Percentiles rank a stretch among this genome's conserved stretches.
These are phyloP conservation scores for Phytophthora cactorum DNA, from an alignment of 352 stramenopile genomes.

Conservation along the genomic window DNA sequence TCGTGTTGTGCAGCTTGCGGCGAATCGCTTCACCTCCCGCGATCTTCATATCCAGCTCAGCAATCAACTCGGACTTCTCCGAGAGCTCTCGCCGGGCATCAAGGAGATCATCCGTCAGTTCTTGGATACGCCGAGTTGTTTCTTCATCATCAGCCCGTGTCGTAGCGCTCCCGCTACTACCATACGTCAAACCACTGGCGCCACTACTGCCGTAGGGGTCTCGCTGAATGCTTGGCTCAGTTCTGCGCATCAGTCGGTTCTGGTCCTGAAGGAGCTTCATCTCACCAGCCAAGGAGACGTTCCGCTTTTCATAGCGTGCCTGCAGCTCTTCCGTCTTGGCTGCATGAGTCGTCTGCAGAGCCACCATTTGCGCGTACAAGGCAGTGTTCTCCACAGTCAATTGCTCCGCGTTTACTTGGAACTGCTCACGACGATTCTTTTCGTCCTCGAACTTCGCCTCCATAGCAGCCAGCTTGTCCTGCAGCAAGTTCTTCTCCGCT, in stretches of 20 bases:
- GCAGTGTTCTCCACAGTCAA: slow-evolving; percentile 87
- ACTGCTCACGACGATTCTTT: slow-evolving; percentile 81
- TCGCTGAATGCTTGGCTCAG: slow-evolving; percentile 34
- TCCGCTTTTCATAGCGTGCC: slow-evolving; percentile 73
- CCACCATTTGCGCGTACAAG: slow-evolving; percentile 88
- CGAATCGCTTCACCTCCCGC: slow-evolving; percentile 77
- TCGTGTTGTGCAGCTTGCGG: slow-evolving; percentile 98
- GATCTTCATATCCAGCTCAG: slow-evolving; percentile 68
- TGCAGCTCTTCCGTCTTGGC: slow-evolving; percentile 85
- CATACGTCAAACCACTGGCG: slow-evolving; percentile 11
- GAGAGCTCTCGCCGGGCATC: slow-evolving; percentile 67
- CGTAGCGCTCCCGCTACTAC: slow-evolving; percentile 15
- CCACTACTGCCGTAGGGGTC: slow-evolving; percentile 13
- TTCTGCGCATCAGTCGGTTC: slow-evolving; percentile 71
- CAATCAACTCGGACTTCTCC: slow-evolving; percentile 66
- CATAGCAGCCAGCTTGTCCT: slow-evolving; percentile 68
- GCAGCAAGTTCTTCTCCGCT: slow-evolving; percentile 72
- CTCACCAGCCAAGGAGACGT: slow-evolving; percentile 68
- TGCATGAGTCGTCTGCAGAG: slow-evolving; percentile 80
- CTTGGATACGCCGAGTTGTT: slow-evolving; percentile 56
- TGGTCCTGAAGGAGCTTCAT: slow-evolving; percentile 82
- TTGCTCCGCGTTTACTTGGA: slow-evolving; percentile 88
- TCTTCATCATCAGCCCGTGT: slow-evolving; percentile 46
- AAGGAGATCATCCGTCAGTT: slow-evolving; percentile 78
- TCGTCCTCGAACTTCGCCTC: slow-evolving; percentile 83